phyloP scores from a whole-genome alignment of 2,329 filamentous ascomycete species.

The Neoascochyta sp. region DNA sequence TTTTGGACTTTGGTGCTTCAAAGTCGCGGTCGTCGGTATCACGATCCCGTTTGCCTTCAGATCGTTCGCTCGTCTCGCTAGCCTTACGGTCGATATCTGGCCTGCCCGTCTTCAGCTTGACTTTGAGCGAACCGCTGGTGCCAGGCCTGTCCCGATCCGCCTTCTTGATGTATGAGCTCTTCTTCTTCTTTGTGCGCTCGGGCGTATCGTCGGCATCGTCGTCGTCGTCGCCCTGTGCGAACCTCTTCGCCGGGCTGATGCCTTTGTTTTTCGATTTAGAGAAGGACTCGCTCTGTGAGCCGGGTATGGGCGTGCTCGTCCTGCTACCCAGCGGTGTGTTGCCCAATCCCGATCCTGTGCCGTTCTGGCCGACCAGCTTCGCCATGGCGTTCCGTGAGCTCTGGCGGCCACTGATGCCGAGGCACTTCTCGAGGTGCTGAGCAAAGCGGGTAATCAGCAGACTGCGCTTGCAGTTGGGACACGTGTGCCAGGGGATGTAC shows the following conservation, averaged over 20 bases:
- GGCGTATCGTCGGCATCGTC: slow-evolving; percentile 42
- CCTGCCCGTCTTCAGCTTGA: slow-evolving; percentile 33
- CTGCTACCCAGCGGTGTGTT: slow-evolving; percentile 45
- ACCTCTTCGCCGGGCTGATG: slow-evolving; percentile 33
- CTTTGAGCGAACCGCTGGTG: slow-evolving; percentile 23
- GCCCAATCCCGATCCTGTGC: slow-evolving; percentile 37
- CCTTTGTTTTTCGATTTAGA: slow-evolving; percentile 32
- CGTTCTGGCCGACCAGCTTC: slow-evolving; percentile 40
- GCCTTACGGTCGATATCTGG: slow-evolving; percentile 28
- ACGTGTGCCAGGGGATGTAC: slow-evolving; percentile 54
- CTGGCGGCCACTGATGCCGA: slow-evolving; percentile 55
- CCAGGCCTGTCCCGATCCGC: slow-evolving; percentile 34
- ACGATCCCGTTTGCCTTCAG: slow-evolving; percentile 34
- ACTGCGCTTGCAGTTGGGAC: slow-evolving; percentile 59
- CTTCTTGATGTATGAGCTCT: slow-evolving; percentile 42
- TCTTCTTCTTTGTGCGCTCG: slow-evolving; percentile 48
- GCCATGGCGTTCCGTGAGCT: slow-evolving; percentile 50
- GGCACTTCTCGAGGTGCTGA: slow-evolving; percentile 59
- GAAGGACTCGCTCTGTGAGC: slow-evolving; percentile 26
- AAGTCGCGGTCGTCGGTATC: slow-evolving; percentile 31
- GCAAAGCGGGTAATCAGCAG: slow-evolving; percentile 59
- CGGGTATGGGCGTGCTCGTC: slow-evolving; percentile 42
- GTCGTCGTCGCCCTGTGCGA: slow-evolving; percentile 21
- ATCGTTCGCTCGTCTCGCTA: slow-evolving; percentile 28
- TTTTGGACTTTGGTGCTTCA: slow-evolving; percentile 36